Conservation (phyloP, 805 yeast genomes). For the Phaffomyces opuntiae region DNA sequence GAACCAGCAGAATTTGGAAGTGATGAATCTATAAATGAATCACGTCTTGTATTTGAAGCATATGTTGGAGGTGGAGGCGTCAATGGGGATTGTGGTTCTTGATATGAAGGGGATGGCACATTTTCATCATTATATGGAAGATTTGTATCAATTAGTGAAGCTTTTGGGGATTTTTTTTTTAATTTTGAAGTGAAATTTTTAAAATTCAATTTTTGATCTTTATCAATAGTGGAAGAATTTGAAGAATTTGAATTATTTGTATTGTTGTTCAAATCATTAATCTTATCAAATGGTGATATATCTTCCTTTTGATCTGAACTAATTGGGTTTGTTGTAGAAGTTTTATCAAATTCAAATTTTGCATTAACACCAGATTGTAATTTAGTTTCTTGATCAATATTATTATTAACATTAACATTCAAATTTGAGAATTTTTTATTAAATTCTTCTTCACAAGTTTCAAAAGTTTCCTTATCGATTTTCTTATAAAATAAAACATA, state of each 20-base stretch:
- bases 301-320: slow-evolving; percentile 3
- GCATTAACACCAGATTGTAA: neutral
- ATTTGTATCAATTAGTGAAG: neutral
- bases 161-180: neutral
- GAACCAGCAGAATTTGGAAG: neutral
- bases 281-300: slow-evolving; percentile 16
- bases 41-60: slow-evolving; percentile 8
- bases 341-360: slow-evolving; percentile 1
- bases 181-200: slow-evolving; percentile 1
- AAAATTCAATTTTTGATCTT: slow-evolving; percentile 1
- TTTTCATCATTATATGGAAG: neutral
- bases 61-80: slow-evolving; percentile 3
- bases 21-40: neutral
- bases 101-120: neutral
- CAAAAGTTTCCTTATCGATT: slow-evolving; percentile 33
- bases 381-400: neutral
- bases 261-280: slow-evolving; percentile 1
- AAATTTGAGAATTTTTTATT: neutral
- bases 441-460: neutral
- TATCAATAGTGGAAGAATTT: neutral
- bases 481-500: slow-evolving; percentile 80
- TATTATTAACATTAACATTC: neutral
- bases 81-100: neutral
- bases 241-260: slow-evolving; percentile 15
- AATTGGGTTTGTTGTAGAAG: neutral